Evolutionary conservation across 108 stramenopile species (phyloP).

Genomic region (Nannochloropsis salina): DNA sequence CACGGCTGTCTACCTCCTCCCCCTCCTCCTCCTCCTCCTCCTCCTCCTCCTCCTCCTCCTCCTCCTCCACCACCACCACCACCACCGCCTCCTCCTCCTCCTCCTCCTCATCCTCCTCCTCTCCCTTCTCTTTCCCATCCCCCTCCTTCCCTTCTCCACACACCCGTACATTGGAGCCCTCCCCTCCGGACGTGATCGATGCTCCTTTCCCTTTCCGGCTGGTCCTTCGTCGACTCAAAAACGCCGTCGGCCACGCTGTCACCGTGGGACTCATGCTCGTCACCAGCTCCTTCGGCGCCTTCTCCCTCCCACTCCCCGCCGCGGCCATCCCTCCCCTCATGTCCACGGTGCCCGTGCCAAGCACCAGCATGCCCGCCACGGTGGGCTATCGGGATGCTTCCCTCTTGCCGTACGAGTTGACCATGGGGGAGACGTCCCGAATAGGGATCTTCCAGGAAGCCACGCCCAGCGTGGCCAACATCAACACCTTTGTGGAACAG

Average conservation of each 20-base stretch:
- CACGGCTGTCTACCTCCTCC: no score
- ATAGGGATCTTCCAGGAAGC: constrained; percentile 14
- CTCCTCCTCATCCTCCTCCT: not conserved
- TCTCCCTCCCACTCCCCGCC: not conserved
- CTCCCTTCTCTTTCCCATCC: not conserved
- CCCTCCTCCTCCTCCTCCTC: not conserved
- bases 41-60: not conserved
- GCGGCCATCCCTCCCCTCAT: not conserved
- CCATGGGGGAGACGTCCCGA: not conserved
- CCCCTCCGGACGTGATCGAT: not conserved
- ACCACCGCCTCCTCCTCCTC: not conserved
- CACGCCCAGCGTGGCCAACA: constrained; percentile 48
- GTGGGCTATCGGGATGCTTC: not conserved
- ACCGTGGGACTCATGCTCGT: not conserved
- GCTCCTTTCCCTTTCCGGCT: not conserved
- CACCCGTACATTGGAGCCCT: not conserved
- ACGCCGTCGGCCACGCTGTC: not conserved
- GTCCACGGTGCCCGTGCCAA: not conserved
- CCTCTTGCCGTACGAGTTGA: not conserved
- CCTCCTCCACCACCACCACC: not conserved
- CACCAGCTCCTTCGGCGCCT: not conserved
- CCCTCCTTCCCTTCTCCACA: not conserved
- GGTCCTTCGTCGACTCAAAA: not conserved
- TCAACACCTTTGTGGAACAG: constrained; percentile 53
- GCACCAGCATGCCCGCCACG: not conserved